Percentiles rank a stretch among this genome's conserved stretches.
These are phyloP conservation scores for Heritiera fomes DNA, from an alignment of 345 rosid species.

Conservation along the genomic window DNA sequence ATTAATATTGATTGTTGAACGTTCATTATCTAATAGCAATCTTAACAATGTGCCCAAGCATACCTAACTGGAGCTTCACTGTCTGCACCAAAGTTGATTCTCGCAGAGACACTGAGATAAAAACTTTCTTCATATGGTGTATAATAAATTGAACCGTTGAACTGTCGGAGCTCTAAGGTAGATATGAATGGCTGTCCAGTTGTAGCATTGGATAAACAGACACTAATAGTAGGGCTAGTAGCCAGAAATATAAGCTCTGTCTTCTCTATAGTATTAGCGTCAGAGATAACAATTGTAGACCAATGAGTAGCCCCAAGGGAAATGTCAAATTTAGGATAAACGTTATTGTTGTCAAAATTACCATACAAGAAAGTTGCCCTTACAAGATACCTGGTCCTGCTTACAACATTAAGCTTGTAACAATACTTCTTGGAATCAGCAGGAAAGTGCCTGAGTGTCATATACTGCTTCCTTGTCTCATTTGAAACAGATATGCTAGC, in stretches of 20 bases:
- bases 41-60: conserved; percentile 25
- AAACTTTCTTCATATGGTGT: conserved; percentile 63
- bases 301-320: conserved; percentile 91
- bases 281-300: conserved; percentile 88
- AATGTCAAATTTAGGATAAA: conserved; percentile 90
- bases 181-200: conserved; percentile 98
- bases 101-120: conserved; percentile 76
- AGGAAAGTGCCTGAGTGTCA: conserved; percentile 84
- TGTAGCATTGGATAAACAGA: conserved; percentile 95
- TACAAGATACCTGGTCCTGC: conserved; percentile 81
- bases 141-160: conserved; percentile 83
- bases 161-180: conserved; percentile 93
- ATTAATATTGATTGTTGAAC: background rate
- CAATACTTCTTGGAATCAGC: conserved; percentile 91
- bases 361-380: conserved; percentile 96
- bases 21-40: conserved; percentile 13
- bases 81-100: conserved; percentile 95
- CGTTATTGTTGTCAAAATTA: conserved; percentile 81
- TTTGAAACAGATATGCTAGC: conserved; percentile 57
- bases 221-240: conserved; percentile 57
- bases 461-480: conserved; percentile 75
- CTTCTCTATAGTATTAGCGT: conserved; percentile 63
- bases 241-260: conserved; percentile 88
- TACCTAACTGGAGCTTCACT: conserved; percentile 82
- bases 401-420: conserved; percentile 65